A percentile compares a stretch with the other conserved stretches of the same genome.
phyloP scores from a whole-genome alignment of 345 rosid species.

The Luvunga scandens region DNA sequence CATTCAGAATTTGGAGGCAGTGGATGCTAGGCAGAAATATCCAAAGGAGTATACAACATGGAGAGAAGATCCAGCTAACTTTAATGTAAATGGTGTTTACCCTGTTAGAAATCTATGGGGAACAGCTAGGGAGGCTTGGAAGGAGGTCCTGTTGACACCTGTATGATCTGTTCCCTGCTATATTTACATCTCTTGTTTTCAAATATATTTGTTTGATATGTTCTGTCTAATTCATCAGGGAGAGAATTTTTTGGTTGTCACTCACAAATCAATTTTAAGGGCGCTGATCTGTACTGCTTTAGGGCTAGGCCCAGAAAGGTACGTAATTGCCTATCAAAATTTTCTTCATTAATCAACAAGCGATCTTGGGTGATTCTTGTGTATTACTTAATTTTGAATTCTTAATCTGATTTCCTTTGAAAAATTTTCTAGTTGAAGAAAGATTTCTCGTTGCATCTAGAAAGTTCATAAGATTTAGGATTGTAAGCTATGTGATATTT shows the following conservation, averaged over 20 bases:
- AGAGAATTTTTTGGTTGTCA: slow-evolving; percentile 46
- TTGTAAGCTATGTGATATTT: not conserved
- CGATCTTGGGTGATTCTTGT: not conserved
- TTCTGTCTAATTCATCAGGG: slow-evolving; percentile 39
- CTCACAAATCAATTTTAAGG: slow-evolving; percentile 65
- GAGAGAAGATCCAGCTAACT: slow-evolving; percentile 66
- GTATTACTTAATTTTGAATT: not conserved
- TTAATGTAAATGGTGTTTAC: slow-evolving; percentile 55
- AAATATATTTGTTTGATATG: slow-evolving; percentile 14
- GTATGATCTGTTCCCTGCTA: slow-evolving; percentile 26
- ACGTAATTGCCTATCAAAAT: slow-evolving; percentile 11
- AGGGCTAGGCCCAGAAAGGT: slow-evolving; percentile 60
- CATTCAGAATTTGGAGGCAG: slow-evolving; percentile 69
- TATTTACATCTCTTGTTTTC: not conserved
- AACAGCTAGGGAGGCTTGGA: slow-evolving; percentile 68
- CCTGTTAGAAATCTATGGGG: slow-evolving; percentile 51
- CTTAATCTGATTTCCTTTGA: not conserved
- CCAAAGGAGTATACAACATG: slow-evolving; percentile 50
- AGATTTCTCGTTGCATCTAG: not conserved
- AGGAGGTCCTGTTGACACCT: slow-evolving; percentile 51
- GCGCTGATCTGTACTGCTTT: slow-evolving; percentile 67
- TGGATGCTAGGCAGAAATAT: slow-evolving; percentile 53
- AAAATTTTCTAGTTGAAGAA: not conserved
- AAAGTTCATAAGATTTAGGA: not conserved
- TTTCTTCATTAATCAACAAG: not conserved